Conservation (phyloP, 2,329 filamentous ascomycete species). For the Botrytis pseudocinerea region DNA sequence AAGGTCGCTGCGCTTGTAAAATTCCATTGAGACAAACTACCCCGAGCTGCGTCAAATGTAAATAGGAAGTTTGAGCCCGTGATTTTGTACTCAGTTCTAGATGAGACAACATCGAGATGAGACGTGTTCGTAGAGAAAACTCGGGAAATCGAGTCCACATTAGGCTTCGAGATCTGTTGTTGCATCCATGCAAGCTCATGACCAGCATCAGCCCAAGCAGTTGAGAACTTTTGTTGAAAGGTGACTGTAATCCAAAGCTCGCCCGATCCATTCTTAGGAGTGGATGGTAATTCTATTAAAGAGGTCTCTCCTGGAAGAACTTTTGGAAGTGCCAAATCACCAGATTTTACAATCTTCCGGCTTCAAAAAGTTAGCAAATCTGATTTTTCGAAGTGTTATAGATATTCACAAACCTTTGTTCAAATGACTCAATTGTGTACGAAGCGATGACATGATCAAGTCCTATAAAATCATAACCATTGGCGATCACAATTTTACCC, state of each 20-base stretch:
- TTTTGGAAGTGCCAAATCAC: constrained; percentile 45
- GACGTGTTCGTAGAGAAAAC: constrained; percentile 29
- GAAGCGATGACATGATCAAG: constrained; percentile 51
- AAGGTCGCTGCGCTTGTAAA: constrained; percentile 30
- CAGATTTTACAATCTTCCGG: constrained; percentile 40
- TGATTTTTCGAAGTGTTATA: not conserved
- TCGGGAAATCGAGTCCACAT: constrained; percentile 4
- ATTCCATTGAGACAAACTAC: constrained; percentile 48
- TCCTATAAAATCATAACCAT: constrained; percentile 55
- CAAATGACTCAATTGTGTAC: constrained; percentile 49
- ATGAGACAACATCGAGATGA: constrained; percentile 23
- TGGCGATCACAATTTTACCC: constrained; percentile 43
- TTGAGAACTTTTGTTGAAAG: constrained; percentile 47
- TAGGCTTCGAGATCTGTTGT: constrained; percentile 27
- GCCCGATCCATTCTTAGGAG: constrained; percentile 18
- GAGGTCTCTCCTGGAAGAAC: constrained; percentile 40
- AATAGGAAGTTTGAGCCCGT: constrained; percentile 44
- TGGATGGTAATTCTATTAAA: not conserved
- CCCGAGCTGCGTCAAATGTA: constrained; percentile 49
- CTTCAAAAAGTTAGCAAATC: constrained; percentile 29
- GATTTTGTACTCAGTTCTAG: constrained; percentile 37
- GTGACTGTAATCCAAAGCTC: constrained; percentile 26
- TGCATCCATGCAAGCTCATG: constrained; percentile 60
- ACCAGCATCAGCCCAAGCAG: constrained; percentile 52
- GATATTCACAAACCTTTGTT: constrained; percentile 43